Percentiles rank a stretch among this genome's conserved stretches.
Evolutionary conservation across 768 basidiomycete species (phyloP).

Genomic region (Megacollybia marginata): DNA sequence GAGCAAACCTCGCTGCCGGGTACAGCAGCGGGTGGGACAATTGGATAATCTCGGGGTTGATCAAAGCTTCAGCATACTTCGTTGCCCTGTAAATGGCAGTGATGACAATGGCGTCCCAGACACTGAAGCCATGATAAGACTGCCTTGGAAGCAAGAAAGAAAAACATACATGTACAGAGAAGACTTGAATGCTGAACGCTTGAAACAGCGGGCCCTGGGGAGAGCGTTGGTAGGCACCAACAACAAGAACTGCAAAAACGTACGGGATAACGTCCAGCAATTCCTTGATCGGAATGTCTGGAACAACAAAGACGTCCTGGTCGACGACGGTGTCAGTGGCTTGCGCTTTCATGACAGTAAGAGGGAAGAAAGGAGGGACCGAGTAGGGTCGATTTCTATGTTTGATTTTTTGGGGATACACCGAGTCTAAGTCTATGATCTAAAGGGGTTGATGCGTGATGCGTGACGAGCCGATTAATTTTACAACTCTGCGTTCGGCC

Average conservation of each 20-base stretch:
- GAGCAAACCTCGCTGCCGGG: conserved; percentile 48
- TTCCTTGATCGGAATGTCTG: conserved; percentile 85
- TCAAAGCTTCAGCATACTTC: conserved; percentile 52
- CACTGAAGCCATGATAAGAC: conserved; percentile 25
- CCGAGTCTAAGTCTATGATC: too few species aligned
- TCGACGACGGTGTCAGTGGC: conserved; percentile 24
- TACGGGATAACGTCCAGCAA: conserved; percentile 78
- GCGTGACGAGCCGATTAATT: too few species aligned
- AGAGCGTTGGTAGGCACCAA: conserved; percentile 1
- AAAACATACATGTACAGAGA: conserved; percentile 64
- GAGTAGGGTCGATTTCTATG: too few species aligned
- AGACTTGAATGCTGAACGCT: conserved; percentile 81
- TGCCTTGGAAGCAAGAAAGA: not conserved
- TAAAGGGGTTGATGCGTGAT: too few species aligned
- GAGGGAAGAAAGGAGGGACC: not conserved
- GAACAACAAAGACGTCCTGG: conserved; percentile 62
- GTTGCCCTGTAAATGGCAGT: conserved; percentile 61
- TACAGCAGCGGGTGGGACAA: conserved; percentile 60
- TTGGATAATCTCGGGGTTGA: conserved; percentile 45
- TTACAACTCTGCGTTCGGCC: too few species aligned
- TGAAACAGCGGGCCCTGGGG: conserved; percentile 73
- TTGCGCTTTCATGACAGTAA: conserved; percentile 2
- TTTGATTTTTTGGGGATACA: too few species aligned
- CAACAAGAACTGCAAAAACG: conserved; percentile 20
- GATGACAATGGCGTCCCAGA: conserved; percentile 73